Evolutionary conservation across 148 eudicot species (phyloP).

Genomic region (Rhododendron ovatum): DNA sequence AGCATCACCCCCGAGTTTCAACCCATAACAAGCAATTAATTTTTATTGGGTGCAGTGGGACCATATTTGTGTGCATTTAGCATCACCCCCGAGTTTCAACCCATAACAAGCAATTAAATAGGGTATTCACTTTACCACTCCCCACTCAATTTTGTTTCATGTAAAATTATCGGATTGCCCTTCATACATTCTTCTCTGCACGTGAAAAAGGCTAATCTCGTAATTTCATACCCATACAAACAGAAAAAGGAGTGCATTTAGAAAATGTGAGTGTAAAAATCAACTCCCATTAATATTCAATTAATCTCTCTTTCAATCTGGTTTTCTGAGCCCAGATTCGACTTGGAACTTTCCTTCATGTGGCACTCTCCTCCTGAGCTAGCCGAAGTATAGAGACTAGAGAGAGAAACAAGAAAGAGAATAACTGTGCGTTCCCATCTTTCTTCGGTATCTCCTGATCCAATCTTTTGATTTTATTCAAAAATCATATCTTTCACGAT

Average conservation of each 20-base stretch:
- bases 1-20: neutral
- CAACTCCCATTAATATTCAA: neutral
- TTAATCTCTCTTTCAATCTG: neutral
- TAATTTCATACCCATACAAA: too few species aligned
- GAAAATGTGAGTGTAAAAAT: neutral
- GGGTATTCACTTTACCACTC: neutral
- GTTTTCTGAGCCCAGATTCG: neutral
- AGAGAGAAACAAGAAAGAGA: neutral
- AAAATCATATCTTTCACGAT: neutral
- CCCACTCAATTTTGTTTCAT: too few species aligned
- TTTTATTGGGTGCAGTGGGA: neutral
- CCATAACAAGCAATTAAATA: neutral
- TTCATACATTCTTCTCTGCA: neutral
- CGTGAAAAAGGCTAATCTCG: neutral
- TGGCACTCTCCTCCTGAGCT: neutral
- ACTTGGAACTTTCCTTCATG: neutral
- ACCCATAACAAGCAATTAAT: too few species aligned
- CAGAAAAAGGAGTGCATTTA: too few species aligned
- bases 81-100: neutral
- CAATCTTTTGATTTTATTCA: neutral
- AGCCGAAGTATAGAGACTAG: neutral
- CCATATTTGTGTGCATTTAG: neutral
- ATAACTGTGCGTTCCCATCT: neutral
- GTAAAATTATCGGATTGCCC: neutral
- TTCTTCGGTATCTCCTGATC: conserved; percentile 1